Evolutionary conservation across 139 green algal genomes (phyloP).

Genomic region (Chlamydomonas sphaeroides): DNA sequence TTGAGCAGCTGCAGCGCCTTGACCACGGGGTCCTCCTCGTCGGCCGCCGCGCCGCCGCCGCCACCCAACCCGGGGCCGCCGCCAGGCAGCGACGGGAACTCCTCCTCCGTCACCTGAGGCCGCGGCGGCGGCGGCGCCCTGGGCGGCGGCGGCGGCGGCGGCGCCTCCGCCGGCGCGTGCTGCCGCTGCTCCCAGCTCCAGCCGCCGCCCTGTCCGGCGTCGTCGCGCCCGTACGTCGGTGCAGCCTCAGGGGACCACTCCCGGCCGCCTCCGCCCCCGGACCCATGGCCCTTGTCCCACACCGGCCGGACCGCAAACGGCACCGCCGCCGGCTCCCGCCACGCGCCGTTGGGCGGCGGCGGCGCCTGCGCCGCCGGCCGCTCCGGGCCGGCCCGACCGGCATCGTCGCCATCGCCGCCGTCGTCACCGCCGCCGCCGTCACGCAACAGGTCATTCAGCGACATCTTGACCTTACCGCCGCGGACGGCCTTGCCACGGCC

Average conservation of each 20-base stretch:
- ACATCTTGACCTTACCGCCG: neutral
- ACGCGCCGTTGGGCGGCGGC: too few species aligned
- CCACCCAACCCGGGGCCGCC: neutral
- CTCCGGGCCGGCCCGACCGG: too few species aligned
- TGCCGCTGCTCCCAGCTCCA: too few species aligned
- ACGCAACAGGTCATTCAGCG: too few species aligned
- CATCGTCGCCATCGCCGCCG: too few species aligned
- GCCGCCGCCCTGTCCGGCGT: too few species aligned
- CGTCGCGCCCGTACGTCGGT: too few species aligned
- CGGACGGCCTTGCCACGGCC: neutral
- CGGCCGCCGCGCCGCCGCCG: neutral
- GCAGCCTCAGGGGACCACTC: too few species aligned
- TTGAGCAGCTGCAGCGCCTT: slow-evolving; percentile 34
- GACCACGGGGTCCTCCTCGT: slow-evolving; percentile 1
- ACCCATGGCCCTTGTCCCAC: neutral
- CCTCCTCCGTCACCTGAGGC: slow-evolving; percentile 20
- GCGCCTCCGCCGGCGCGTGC: neutral
- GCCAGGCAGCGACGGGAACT: slow-evolving; percentile 22
- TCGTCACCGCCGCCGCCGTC: too few species aligned
- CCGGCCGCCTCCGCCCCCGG: too few species aligned
- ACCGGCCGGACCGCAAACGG: slow-evolving; percentile 17
- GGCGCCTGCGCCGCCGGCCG: too few species aligned
- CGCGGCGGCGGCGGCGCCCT: neutral
- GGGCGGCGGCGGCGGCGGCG: neutral
- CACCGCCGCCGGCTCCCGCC: neutral